A percentile compares a stretch with the other conserved stretches of the same genome.
Conservation (phyloP, 208 protist genomes). For the Angomonas ambiguus region DNA sequence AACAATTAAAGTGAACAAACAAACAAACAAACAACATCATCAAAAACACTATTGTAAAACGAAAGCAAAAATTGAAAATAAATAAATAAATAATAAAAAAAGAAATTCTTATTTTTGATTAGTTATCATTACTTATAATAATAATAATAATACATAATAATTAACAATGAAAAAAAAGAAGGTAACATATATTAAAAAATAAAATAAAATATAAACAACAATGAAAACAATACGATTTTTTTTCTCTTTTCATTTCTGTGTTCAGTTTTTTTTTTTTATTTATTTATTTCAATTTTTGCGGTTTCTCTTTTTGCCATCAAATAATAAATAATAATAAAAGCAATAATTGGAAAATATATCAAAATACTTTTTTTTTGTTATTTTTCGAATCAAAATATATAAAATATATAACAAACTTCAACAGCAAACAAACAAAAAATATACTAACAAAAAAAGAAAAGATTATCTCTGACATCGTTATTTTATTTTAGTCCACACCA, state of each 20-base stretch:
- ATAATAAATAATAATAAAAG: background rate
- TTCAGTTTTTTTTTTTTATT: conserved; percentile 5
- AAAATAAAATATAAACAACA: background rate
- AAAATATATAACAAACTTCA: background rate
- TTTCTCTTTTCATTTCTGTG: background rate
- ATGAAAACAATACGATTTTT: background rate
- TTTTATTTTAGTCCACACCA: background rate
- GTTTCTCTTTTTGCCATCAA: background rate
- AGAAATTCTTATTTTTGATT: too few relatives aligned
- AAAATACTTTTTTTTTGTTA: background rate
- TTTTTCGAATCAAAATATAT: background rate
- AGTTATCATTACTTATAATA: background rate
- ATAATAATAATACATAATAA: background rate
- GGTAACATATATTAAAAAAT: too few relatives aligned
- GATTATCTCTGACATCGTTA: background rate
- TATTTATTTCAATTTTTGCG: background rate
- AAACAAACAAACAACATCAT: too few relatives aligned
- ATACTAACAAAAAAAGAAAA: background rate
- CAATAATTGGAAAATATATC: too few relatives aligned
- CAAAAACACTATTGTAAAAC: too few relatives aligned
- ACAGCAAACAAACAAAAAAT: background rate
- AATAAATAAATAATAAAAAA: too few relatives aligned
- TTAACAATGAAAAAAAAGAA: background rate
- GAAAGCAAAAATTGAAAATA: too few relatives aligned
- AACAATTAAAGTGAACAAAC: too few relatives aligned